Percentiles rank a stretch among this genome's conserved stretches.
Evolutionary conservation across 352 stramenopile species (phyloP).

Genomic region (Pythium graminicola): DNA sequence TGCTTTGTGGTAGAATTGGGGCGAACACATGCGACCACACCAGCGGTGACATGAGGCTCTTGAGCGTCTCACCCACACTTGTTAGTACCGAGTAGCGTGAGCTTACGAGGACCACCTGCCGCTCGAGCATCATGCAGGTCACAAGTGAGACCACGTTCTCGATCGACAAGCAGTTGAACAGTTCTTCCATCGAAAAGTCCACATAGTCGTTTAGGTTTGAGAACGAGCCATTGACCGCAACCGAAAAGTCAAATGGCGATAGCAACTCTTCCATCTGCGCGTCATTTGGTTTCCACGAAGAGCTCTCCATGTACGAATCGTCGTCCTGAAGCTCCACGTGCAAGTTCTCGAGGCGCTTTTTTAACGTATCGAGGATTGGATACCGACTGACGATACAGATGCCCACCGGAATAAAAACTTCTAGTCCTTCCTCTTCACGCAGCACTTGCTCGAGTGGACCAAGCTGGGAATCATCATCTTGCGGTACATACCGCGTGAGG

Average conservation of each 20-base stretch:
- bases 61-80: conserved; percentile 69
- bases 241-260: conserved; percentile 56
- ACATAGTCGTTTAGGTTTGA: conserved; percentile 52
- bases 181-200: conserved; percentile 77
- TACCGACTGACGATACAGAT: conserved; percentile 80
- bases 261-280: conserved; percentile 58
- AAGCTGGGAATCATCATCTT: conserved; percentile 60
- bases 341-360: conserved; percentile 55
- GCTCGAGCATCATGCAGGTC: conserved; percentile 68
- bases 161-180: conserved; percentile 74
- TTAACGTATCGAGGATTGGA: conserved; percentile 75
- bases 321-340: conserved; percentile 56
- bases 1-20: conserved; percentile 69
- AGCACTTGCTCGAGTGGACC: conserved; percentile 70
- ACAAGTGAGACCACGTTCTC: conserved; percentile 63
- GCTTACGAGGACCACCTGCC: conserved; percentile 73
- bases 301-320: conserved; percentile 42
- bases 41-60: conserved; percentile 67
- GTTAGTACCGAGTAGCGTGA: conserved; percentile 77
- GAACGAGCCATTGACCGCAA: conserved; percentile 29
- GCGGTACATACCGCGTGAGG: conserved; percentile 69
- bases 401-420: conserved; percentile 68
- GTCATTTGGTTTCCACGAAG: conserved; percentile 48
- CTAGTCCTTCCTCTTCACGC: conserved; percentile 71
- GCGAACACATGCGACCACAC: conserved; percentile 85